These are phyloP conservation scores for Cyclotella choctawhatcheeana DNA, from an alignment of 108 stramenopile genomes.

Conservation along the genomic window DNA sequence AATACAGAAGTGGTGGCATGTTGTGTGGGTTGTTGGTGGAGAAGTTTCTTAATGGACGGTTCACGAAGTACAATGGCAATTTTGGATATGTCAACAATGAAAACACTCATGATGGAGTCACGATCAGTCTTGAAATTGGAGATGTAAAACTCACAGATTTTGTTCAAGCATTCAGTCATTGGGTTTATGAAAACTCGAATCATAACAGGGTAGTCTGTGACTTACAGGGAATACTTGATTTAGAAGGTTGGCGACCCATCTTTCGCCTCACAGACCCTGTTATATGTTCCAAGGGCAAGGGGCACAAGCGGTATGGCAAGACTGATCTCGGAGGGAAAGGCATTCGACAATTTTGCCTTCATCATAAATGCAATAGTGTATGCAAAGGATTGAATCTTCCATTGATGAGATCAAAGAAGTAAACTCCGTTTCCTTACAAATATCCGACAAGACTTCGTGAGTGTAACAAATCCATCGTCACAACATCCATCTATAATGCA, in stretches of 20 bases:
- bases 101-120: background rate
- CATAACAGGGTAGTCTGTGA: constrained; percentile 46
- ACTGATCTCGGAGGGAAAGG: constrained; percentile 45
- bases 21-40: constrained; percentile 48
- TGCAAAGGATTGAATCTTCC: constrained; percentile 38
- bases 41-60: constrained; percentile 50
- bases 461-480: too few species aligned
- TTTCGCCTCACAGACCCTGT: constrained; percentile 50
- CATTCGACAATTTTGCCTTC: constrained; percentile 36
- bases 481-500: too few species aligned
- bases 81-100: constrained; percentile 51
- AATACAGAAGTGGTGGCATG: constrained; percentile 27
- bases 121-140: constrained; percentile 35
- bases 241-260: constrained; percentile 31
- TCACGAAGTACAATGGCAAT: constrained; percentile 59
- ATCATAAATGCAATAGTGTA: constrained; percentile 37
- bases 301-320: constrained; percentile 37
- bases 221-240: constrained; percentile 40
- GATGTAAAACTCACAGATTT: constrained; percentile 49
- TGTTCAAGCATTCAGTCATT: constrained; percentile 52
- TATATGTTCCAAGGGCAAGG: constrained; percentile 40
- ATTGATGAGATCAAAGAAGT: background rate
- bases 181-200: constrained; percentile 37
- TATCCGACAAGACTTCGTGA: too few species aligned
- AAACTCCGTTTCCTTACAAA: too few species aligned